Evolutionary conservation across 169 alveolate species (phyloP).

Genomic region (Cryptosporidium ryanae): DNA sequence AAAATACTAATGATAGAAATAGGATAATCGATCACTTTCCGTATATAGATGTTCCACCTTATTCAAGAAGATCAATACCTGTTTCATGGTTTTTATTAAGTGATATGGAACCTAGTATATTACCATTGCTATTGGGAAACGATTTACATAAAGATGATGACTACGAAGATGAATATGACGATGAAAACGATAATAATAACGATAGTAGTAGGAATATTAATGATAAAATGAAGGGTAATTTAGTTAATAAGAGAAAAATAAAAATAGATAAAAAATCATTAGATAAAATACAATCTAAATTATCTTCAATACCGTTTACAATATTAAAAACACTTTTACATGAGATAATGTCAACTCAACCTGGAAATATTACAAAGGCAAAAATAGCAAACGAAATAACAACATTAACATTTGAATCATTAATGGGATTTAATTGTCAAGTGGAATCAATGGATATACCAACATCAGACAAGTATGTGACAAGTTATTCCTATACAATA

Average conservation of each 20-base stretch:
- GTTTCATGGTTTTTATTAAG: slow-evolving; percentile 63
- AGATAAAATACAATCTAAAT: slow-evolving; percentile 41
- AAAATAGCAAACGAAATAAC: slow-evolving; percentile 29
- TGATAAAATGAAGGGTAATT: background rate
- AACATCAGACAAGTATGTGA: slow-evolving; percentile 57
- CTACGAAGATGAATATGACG: background rate
- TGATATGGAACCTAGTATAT: slow-evolving; percentile 68
- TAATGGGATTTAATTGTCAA: slow-evolving; percentile 52
- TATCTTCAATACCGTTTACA: slow-evolving; percentile 44
- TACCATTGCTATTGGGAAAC: slow-evolving; percentile 28
- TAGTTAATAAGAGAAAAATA: background rate
- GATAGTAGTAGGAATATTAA: background rate
- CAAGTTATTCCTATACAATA: slow-evolving; percentile 52
- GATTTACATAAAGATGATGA: slow-evolving; percentile 13
- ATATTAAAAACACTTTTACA: slow-evolving; percentile 22
- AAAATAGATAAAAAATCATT: slow-evolving; percentile 24
- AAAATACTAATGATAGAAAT: background rate
- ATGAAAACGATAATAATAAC: background rate
- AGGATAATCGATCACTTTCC: slow-evolving; percentile 9
- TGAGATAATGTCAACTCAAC: slow-evolving; percentile 65
- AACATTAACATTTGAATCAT: slow-evolving; percentile 37
- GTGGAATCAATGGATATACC: slow-evolving; percentile 65
- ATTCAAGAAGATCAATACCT: slow-evolving; percentile 71
- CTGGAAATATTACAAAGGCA: slow-evolving; percentile 55
- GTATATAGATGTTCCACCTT: slow-evolving; percentile 60